Conservation (phyloP, 441 rosid species). For the Lepidium campestre region DNA sequence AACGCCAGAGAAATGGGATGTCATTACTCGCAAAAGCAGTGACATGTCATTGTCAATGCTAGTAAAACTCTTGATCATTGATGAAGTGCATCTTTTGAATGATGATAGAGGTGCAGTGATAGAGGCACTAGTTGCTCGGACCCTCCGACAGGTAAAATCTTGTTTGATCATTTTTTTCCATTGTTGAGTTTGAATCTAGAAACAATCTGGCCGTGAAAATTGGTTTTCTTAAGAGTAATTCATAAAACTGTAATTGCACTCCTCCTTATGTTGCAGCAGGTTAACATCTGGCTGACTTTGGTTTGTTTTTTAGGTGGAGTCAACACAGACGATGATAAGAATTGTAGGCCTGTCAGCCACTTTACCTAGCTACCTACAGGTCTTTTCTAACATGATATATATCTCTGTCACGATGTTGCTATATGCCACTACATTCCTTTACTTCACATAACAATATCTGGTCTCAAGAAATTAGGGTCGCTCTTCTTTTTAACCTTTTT, state of each 20-base stretch:
- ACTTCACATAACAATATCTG: not conserved
- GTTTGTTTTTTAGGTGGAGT: constrained; percentile 69
- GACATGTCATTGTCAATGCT: constrained; percentile 98
- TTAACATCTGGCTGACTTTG: constrained; percentile 13
- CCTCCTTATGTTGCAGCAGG: not conserved
- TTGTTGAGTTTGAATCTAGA: constrained; percentile 2
- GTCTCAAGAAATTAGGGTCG: not conserved
- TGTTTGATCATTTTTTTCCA: constrained; percentile 12
- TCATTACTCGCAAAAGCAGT: constrained; percentile 97
- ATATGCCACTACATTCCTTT: constrained; percentile 9
- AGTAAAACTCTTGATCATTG: constrained; percentile 94
- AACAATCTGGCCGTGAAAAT: constrained; percentile 12
- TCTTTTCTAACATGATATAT: constrained; percentile 20
- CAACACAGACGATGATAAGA: constrained; percentile 97
- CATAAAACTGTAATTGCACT: not conserved
- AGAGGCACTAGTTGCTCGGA: constrained; percentile 97
- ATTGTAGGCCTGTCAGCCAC: constrained; percentile 99
- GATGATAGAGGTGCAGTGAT: constrained; percentile 99
- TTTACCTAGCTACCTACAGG: constrained; percentile 93
- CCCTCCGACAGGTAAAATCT: constrained; percentile 81
- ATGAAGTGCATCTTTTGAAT: constrained; percentile 97
- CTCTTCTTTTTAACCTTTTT: constrained; percentile 5
- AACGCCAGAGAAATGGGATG: constrained; percentile 99
- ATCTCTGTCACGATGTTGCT: constrained; percentile 12
- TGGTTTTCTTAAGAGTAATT: constrained; percentile 3